Base-by-base conservation (phyloP, 805 yeast species). In the Yarrowia keelungensis region DNA sequence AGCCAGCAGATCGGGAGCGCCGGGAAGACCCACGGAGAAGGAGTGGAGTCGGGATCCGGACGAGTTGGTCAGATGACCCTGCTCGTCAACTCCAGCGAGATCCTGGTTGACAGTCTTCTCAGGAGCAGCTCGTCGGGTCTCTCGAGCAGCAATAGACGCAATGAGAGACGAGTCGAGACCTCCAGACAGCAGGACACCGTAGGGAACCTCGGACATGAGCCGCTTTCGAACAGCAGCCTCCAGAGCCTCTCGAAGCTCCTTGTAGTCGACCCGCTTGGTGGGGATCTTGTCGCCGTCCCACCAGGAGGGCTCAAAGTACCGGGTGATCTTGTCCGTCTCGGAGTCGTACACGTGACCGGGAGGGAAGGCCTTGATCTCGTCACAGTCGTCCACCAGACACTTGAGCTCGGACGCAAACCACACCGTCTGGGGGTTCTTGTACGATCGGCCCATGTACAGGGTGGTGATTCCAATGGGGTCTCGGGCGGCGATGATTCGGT, bases 171-270 rank as follows among this genome's bases (percentile, higher is more conserved):
- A 92, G 80, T 95, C 99, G 76, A 95, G 86, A 73, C 99, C 99
- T 78, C 99, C 99, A 26, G 97, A 92, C 74, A 95, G 84, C 74
- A 95, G 83, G 58, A 95, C 99, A 83, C 99, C 99, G 80, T 91
- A 95, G 69, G 99, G 98, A 71, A 95, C 99, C 84, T 95, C 99
- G 69, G 98, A 95, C 99, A 95, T 95, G 76, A 95, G 86, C 85
- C 99, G 90, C 90, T 95, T 95, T 85, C 99, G 90, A 69, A 95
- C 99, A 61, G 99, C 92, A 81, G 89, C 82, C 81, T 95, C 99
- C 78, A 95, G 85, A 62, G 91, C 79, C 75, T 88, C 89, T 80
- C 97, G 89, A 71, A 95, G 85, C 70, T 81, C 74, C 75, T 78
- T 86, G 77, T 83, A 87, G 78, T 94, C 97, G 56, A 89, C 91